Conservation (phyloP, 1,284 basidiomycete species). For the Puccinia hordei region DNA sequence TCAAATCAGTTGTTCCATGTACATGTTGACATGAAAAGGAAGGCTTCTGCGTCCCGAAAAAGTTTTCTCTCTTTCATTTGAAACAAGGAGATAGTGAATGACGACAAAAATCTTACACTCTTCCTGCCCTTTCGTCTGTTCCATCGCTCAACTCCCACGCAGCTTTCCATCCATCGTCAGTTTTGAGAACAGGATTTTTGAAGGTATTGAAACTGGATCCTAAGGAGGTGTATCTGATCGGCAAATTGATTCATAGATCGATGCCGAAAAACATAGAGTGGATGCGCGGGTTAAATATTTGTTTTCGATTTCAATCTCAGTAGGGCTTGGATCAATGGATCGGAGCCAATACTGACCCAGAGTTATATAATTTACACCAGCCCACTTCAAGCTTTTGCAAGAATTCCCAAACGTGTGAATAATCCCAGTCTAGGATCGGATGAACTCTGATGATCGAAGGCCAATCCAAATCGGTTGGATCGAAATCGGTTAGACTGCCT, state of each 20-base stretch:
- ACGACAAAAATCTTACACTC: constrained; percentile 54
- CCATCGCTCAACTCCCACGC: constrained; percentile 79
- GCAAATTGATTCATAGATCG: no score
- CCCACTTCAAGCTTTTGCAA: constrained; percentile 73
- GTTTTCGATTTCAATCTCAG: no score
- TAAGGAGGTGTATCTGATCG: constrained; percentile 84
- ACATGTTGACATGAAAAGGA: no score
- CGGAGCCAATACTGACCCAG: constrained; percentile 76
- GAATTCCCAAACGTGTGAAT: constrained; percentile 86
- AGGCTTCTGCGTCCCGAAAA: no score
- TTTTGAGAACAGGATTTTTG: constrained; percentile 69
- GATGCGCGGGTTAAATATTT: background rate
- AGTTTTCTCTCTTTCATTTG: no score
- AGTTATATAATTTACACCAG: constrained; percentile 86
- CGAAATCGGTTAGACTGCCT: constrained; percentile 68
- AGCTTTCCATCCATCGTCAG: constrained; percentile 64
- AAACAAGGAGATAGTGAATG: no score
- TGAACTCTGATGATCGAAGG: constrained; percentile 87
- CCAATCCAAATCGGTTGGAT: constrained; percentile 84
- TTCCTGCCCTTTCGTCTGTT: constrained; percentile 69
- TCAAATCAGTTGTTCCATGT: no score
- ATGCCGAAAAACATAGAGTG: background rate
- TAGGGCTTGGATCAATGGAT: no score
- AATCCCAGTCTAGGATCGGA: constrained; percentile 93
- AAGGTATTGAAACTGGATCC: constrained; percentile 93